phyloP scores from a whole-genome alignment of 257 asterid species.

The Schizonepeta tenuifolia region DNA sequence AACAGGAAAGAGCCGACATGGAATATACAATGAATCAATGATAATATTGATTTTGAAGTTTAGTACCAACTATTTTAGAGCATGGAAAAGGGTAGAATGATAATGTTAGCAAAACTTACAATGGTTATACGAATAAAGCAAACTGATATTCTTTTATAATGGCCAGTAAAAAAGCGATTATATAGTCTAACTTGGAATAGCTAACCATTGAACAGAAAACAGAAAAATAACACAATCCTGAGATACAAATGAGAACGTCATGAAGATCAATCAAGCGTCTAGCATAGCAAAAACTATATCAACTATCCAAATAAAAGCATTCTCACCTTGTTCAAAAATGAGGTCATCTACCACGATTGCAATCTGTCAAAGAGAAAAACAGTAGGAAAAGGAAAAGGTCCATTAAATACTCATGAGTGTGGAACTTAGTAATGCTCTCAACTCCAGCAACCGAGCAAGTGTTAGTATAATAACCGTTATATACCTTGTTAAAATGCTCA shows the following conservation, averaged over 20 bases:
- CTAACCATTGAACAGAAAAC: neutral
- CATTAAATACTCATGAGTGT: conserved; percentile 6
- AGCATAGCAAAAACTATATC: neutral
- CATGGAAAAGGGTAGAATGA: neutral
- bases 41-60: conserved; percentile 7
- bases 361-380: conserved; percentile 52
- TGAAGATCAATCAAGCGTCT: conserved; percentile 26
- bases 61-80: neutral
- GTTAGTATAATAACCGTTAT: conserved; percentile 5
- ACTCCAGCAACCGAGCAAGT: conserved; percentile 6
- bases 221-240: conserved; percentile 18
- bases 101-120: neutral
- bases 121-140: conserved; percentile 2
- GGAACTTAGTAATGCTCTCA: neutral
- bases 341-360: conserved; percentile 78
- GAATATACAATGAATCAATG: conserved; percentile 12
- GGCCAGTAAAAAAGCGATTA: conserved; percentile 13
- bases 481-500: conserved; percentile 97
- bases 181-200: neutral
- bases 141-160: neutral
- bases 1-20: conserved; percentile 5
- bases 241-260: neutral
- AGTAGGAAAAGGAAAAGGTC: conserved; percentile 11
- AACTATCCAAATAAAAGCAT: conserved; percentile 2
- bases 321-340: conserved; percentile 71